A percentile compares a stretch with the other conserved stretches of the same genome.
These are phyloP conservation scores for Apiotrichum gracile DNA, from an alignment of 1,284 basidiomycete species.

Conservation along the genomic window DNA sequence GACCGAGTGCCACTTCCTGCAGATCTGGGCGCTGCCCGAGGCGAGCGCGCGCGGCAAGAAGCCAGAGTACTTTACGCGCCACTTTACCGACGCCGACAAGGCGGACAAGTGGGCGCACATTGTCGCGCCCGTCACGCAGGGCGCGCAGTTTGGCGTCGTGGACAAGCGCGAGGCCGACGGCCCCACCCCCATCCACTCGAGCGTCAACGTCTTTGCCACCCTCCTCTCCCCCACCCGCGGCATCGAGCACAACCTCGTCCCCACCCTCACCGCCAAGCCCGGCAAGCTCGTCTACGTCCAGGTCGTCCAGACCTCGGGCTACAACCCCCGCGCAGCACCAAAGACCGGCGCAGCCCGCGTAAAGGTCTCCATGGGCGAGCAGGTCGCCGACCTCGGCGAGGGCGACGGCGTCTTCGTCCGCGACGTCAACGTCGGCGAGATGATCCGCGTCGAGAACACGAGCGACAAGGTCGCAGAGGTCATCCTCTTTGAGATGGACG, in stretches of 20 bases:
- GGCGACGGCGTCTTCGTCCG: slow-evolving; percentile 68
- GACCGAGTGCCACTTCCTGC: slow-evolving; percentile 63
- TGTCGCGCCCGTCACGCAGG: slow-evolving; percentile 61
- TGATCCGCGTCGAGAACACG: slow-evolving; percentile 53
- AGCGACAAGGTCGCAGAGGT: slow-evolving; percentile 61
- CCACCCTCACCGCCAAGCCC: slow-evolving; percentile 14
- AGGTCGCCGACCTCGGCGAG: slow-evolving; percentile 52
- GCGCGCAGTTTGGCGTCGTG: slow-evolving; percentile 50
- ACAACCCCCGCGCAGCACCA: slow-evolving; percentile 53
- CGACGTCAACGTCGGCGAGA: slow-evolving; percentile 52
- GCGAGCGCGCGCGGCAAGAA: slow-evolving; percentile 52
- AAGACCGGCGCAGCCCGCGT: slow-evolving; percentile 26
- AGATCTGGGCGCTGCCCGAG: slow-evolving; percentile 73
- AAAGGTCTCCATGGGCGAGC: slow-evolving; percentile 37
- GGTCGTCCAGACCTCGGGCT: slow-evolving; percentile 65
- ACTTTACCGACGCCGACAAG: slow-evolving; percentile 78
- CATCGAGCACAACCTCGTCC: slow-evolving; percentile 56
- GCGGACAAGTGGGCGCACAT: slow-evolving; percentile 60
- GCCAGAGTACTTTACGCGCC: slow-evolving; percentile 78
- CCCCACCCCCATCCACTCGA: slow-evolving; percentile 58
- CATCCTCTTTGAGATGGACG: slow-evolving; percentile 63
- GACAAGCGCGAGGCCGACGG: slow-evolving; percentile 61
- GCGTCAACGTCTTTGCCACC: slow-evolving; percentile 54
- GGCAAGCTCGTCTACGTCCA: slow-evolving; percentile 48
- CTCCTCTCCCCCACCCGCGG: slow-evolving; percentile 56